phyloP scores from a whole-genome alignment of 495 filamentous ascomycete species.

The Neurospora sp. region DNA sequence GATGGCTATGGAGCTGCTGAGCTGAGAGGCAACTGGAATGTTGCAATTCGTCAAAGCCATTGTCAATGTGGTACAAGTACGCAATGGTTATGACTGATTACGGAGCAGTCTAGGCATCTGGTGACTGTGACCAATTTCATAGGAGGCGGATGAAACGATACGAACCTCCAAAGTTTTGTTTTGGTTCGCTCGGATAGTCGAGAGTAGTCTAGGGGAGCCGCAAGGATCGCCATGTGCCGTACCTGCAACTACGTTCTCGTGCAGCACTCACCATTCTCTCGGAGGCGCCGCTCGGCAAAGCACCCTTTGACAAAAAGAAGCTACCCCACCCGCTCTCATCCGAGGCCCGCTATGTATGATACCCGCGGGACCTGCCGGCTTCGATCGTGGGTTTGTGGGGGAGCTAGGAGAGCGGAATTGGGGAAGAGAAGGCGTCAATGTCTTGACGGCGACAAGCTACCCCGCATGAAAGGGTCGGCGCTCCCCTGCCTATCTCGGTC shows the following conservation, averaged over 20 bases:
- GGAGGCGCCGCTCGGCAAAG: background rate
- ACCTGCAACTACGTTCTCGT: background rate
- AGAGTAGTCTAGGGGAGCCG: background rate
- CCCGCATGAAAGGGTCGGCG: conserved; percentile 2
- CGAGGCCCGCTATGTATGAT: background rate
- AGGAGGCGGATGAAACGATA: background rate
- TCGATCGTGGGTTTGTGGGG: background rate
- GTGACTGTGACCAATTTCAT: background rate
- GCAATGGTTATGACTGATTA: background rate
- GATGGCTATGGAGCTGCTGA: background rate
- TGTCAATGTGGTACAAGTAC: background rate
- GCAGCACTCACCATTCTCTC: background rate
- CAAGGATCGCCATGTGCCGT: background rate
- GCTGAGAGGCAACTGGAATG: background rate
- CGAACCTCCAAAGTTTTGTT: background rate
- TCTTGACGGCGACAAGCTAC: background rate
- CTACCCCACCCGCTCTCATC: conserved; percentile 1
- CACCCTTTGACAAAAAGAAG: background rate
- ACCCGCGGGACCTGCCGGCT: background rate
- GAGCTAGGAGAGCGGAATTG: background rate
- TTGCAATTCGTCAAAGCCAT: background rate
- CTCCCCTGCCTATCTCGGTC: background rate
- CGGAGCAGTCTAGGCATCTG: background rate
- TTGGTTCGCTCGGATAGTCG: background rate
- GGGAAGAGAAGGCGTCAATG: background rate